phyloP scores from a whole-genome alignment of 331 rosid genomes.

The Rhamnella rubrinervis region DNA sequence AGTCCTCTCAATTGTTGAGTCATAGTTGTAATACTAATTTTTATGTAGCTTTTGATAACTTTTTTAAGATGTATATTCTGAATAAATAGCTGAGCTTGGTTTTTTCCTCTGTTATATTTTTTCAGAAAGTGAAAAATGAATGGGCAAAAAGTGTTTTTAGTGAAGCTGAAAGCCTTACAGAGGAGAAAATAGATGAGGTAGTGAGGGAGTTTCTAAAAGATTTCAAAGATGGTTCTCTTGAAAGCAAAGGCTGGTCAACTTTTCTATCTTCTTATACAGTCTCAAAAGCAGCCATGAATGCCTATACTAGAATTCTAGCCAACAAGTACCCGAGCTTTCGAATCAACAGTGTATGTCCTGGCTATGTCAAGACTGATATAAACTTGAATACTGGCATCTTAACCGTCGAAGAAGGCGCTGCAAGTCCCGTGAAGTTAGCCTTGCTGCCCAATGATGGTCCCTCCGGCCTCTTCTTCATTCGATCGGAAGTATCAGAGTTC shows the following conservation, averaged over 20 bases:
- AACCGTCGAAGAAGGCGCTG: constrained; percentile 53
- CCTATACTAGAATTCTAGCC: constrained; percentile 66
- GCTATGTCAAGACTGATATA: constrained; percentile 45
- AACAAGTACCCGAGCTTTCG: constrained; percentile 31
- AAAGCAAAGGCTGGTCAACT: constrained; percentile 56
- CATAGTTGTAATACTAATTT: neutral
- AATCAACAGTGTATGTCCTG: constrained; percentile 30
- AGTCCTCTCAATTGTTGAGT: too few species aligned
- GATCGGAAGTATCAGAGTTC: constrained; percentile 1
- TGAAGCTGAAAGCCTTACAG: constrained; percentile 49
- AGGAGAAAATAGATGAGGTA: constrained; percentile 50
- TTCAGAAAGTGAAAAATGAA: constrained; percentile 32
- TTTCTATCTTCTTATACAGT: constrained; percentile 41
- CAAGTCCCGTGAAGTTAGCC: constrained; percentile 31
- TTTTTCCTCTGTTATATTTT: neutral
- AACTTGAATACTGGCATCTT: constrained; percentile 21
- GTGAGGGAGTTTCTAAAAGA: constrained; percentile 48
- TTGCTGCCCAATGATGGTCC: constrained; percentile 37
- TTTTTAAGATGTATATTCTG: too few species aligned
- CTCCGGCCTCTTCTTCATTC: constrained; percentile 40
- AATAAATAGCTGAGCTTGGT: neutral
- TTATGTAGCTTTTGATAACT: neutral
- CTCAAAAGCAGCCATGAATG: constrained; percentile 73
- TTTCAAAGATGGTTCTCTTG: constrained; percentile 40
- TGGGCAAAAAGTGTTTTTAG: constrained; percentile 48